A percentile compares a stretch with the other conserved stretches of the same genome.
Conservation (phyloP, 148 eudicot genomes). For the Amaranthus hypochondriacus region DNA sequence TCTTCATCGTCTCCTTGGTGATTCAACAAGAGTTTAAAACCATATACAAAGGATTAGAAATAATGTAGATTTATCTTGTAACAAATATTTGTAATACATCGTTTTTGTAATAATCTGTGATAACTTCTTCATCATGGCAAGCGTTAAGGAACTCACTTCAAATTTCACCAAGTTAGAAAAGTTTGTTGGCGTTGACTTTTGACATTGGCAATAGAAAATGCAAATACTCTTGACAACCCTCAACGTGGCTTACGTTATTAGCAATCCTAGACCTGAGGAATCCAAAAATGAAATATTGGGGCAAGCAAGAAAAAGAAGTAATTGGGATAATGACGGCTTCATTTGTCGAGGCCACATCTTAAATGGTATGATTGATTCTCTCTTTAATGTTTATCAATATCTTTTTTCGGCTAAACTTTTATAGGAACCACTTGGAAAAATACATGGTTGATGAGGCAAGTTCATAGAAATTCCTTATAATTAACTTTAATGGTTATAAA, state of each 20-base stretch:
- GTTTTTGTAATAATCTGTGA: too few relatives aligned
- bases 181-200: neutral
- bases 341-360: constrained; percentile 13
- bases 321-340: constrained; percentile 17
- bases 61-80: too few relatives aligned
- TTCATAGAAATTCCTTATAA: neutral
- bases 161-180: too few relatives aligned
- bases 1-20: too few relatives aligned
- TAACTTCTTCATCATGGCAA: neutral
- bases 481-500: neutral
- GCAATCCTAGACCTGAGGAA: neutral
- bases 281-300: neutral
- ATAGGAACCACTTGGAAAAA: neutral
- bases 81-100: too few relatives aligned
- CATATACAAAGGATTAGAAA: too few relatives aligned
- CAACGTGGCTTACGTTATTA: constrained; percentile 13
- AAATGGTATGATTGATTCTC: constrained; percentile 16
- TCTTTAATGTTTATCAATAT: constrained; percentile 7
- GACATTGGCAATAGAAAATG: neutral
- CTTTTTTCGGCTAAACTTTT: neutral
- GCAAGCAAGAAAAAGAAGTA: neutral
- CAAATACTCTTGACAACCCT: neutral
- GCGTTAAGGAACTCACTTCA: neutral
- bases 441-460: neutral
- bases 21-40: too few relatives aligned